phyloP scores from a whole-genome alignment of 2,329 filamentous ascomycete species.

The Arthrobotrys iridis region DNA sequence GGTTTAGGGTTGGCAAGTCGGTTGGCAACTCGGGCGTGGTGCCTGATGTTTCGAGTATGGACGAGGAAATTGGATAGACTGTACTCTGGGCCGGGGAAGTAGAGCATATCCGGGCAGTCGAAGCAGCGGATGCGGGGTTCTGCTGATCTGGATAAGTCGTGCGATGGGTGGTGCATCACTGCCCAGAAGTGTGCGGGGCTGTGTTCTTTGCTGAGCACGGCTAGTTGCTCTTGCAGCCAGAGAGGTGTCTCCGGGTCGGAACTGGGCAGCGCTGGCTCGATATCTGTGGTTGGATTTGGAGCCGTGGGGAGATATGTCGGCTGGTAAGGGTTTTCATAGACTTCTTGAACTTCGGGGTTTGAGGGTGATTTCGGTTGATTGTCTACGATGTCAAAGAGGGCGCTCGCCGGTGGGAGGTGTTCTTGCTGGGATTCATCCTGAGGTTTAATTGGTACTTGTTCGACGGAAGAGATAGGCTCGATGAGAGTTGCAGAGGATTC shows the following conservation, averaged over 20 bases:
- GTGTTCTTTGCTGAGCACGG: background rate
- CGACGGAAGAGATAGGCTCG: background rate
- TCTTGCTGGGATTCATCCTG: no score
- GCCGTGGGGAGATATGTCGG: background rate
- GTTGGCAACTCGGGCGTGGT: constrained; percentile 17
- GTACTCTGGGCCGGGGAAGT: constrained; percentile 39
- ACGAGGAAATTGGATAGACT: constrained; percentile 27
- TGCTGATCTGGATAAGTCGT: constrained; percentile 5
- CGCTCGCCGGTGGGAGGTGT: no score
- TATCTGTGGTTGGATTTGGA: background rate
- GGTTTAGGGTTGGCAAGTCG: constrained; percentile 20
- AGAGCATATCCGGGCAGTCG: constrained; percentile 50
- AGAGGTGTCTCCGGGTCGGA: constrained; percentile 2
- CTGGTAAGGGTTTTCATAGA: background rate
- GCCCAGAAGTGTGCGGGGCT: constrained; percentile 40
- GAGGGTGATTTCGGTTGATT: no score
- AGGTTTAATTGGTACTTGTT: background rate
- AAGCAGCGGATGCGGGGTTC: constrained; percentile 47
- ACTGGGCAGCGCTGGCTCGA: background rate
- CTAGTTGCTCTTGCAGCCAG: constrained; percentile 21
- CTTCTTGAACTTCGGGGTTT: background rate
- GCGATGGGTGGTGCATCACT: constrained; percentile 37
- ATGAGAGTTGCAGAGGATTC: constrained; percentile 4
- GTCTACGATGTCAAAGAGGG: no score
- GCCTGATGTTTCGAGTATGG: constrained; percentile 35